Base-by-base conservation (phyloP, 2,329 filamentous ascomycete genomes). In the Nothophoma quercina region DNA sequence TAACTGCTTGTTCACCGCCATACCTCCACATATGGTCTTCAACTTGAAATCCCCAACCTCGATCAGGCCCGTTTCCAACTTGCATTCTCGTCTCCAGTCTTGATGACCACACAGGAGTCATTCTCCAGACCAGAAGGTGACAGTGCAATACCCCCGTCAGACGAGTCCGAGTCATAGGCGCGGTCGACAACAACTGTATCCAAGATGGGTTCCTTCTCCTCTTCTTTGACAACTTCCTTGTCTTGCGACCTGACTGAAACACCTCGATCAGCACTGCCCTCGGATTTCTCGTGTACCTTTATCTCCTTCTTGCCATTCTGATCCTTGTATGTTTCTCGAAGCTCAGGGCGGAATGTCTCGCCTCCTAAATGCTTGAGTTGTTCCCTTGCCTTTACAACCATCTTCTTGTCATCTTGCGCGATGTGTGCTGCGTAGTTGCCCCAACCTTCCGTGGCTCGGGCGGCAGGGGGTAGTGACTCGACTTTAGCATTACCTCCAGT, bases 281-380 rank as follows among this genome's bases (percentile, higher is more conserved):
- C 34, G 7, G 33, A 16, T 19, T 22, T 30, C 6, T 40, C 34
- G 22, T 49, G 35, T 4, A 50, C 33, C 2, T 9, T 39, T 1
- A 21, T 36, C 16, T 46, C 16, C 15, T 18, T 50, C n/a, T 45
- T 26, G 0, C 54, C 44, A n/a, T 30, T 12, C 21, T 25, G 19
- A n/a, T 38, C 47, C 23, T 50, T 50, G 30, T 52, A 50, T 8
- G 40, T 49, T 30, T 56, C 54, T 26, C 38, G 32, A 1, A 50
- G 25, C 25, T 56, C 48, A 13, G 54, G 48, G 12, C 44, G 21
- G 15, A 52, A 52, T 1, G 7, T 30, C 7, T 45, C 18, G 2
- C 34, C 40, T 18, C 34, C 34, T 9, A 33, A 9, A 5, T 28
- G 46, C 13, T 36, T 25, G 7, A 23, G 22, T 3, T 42, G 21